Conservation (phyloP, 768 basidiomycete species). For the Lyophyllum atratum region DNA sequence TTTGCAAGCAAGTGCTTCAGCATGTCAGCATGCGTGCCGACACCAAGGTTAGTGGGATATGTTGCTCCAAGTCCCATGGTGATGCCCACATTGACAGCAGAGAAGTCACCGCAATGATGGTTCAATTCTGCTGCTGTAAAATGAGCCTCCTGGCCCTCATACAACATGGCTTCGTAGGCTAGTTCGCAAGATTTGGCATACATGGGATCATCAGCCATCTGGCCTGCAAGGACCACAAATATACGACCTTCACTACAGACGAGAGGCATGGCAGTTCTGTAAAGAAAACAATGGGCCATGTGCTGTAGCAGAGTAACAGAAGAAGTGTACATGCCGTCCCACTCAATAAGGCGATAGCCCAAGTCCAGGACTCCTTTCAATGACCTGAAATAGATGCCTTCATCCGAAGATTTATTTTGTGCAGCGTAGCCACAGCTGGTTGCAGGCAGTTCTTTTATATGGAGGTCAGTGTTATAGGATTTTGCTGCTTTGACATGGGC, state of each 20-base stretch:
- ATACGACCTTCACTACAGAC: neutral
- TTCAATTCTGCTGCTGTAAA: too few relatives aligned
- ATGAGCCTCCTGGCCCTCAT: too few relatives aligned
- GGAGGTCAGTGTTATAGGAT: neutral
- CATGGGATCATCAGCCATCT: neutral
- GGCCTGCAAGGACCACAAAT: neutral
- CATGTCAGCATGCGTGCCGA: neutral
- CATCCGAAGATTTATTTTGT: neutral
- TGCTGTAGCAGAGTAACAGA: neutral
- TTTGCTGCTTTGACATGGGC: neutral
- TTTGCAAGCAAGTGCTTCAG: neutral
- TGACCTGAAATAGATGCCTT: neutral
- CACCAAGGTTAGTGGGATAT: too few relatives aligned
- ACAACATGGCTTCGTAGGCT: too few relatives aligned
- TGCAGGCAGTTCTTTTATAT: neutral
- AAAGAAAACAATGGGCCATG: neutral
- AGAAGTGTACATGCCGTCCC: neutral
- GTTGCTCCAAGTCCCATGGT: too few relatives aligned
- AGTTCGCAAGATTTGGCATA: too few relatives aligned
- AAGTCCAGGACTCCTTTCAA: neutral
- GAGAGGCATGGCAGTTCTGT: neutral
- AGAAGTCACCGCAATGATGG: too few relatives aligned
- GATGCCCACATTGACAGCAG: too few relatives aligned
- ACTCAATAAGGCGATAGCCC: neutral
- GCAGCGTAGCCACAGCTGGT: neutral